phyloP scores from a whole-genome alignment of 2,329 filamentous ascomycete genomes.

The Arachnopeziza araneosa region DNA sequence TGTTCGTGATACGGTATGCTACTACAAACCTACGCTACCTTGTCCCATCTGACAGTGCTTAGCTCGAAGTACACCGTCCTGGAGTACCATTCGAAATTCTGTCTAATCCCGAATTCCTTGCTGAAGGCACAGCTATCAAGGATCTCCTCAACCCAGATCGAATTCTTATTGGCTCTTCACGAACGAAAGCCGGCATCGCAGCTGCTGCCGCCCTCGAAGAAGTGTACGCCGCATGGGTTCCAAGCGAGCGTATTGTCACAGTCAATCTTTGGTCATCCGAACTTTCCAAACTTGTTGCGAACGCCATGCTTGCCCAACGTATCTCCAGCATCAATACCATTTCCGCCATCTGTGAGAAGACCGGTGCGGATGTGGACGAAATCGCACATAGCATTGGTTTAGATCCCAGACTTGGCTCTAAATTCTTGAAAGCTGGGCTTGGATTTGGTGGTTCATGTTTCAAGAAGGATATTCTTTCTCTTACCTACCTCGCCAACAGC shows the following conservation, averaged over 20 bases:
- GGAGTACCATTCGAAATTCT: slow-evolving; percentile 67
- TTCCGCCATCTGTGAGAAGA: slow-evolving; percentile 72
- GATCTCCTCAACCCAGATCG: slow-evolving; percentile 68
- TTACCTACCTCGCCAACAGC: slow-evolving; percentile 68
- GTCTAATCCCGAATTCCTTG: slow-evolving; percentile 77
- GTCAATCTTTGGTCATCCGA: slow-evolving; percentile 76
- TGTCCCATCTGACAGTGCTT: slow-evolving; percentile 1
- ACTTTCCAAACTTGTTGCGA: slow-evolving; percentile 72
- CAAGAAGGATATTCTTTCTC: slow-evolving; percentile 70
- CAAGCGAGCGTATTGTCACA: slow-evolving; percentile 59
- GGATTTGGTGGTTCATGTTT: slow-evolving; percentile 83
- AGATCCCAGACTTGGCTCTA: slow-evolving; percentile 65
- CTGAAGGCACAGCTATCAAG: slow-evolving; percentile 68
- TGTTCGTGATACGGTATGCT: slow-evolving; percentile 59
- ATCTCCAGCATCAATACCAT: slow-evolving; percentile 79
- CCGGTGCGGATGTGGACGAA: slow-evolving; percentile 68
- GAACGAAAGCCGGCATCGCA: slow-evolving; percentile 51
- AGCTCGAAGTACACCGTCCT: slow-evolving; percentile 55
- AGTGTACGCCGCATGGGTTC: slow-evolving; percentile 69
- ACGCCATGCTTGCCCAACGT: slow-evolving; percentile 74
- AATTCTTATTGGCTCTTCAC: slow-evolving; percentile 66
- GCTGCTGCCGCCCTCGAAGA: slow-evolving; percentile 59
- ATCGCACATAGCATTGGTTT: slow-evolving; percentile 62
- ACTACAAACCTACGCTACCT: background rate
- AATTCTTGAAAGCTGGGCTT: slow-evolving; percentile 68